Base-by-base conservation (phyloP, 306 rosid species). In the Medicago ruthenica region DNA sequence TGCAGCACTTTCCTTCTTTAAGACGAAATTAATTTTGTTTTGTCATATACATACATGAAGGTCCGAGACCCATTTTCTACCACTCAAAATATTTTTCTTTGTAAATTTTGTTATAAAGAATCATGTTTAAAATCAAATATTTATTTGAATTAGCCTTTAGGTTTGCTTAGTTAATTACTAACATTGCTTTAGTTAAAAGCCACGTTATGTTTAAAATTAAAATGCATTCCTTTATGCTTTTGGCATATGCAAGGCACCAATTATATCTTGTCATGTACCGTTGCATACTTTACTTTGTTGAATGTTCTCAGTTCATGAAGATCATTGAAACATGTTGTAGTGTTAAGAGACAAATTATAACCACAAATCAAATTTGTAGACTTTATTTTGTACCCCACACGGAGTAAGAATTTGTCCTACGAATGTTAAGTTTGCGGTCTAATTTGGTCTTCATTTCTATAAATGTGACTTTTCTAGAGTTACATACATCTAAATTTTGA, bases 211-310 rank as follows among this genome's bases (percentile, higher is more conserved):
- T 70, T 59, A 31, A 69, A 45, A 16, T 71, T 18, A 54, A 18
- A 54, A 54, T 54, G 17, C 39, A 20, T 31, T 40, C 60, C 68
- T 55, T 80, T 79, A 73, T 57, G 73, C 75, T 80, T 80, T 73
- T 36, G 79, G 70, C 79, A 63, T 44, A 80, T 73, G 79, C 69
- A 36, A 37, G 70, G 79, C 59, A 73, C 73, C 79, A 79, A 79
- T 73, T 54, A 79, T 79, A 10, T 54, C 61, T 72, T 64, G 40
- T 27, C 27, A 57, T 45, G 27, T 42, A 73, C 40, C 78, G 4
- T 73, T 64, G 48, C 74, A 73, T 79, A 51, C 79, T 79, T 73
- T 79, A 51, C 79, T 79, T 73, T 45, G 75, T 73, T 73, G 75
- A 73, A 73, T 65, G 69, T 53, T 65, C 54, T 64, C 37, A 63